A percentile compares a stretch with the other conserved stretches of the same genome.
phyloP scores from a whole-genome alignment of 176 grass and related monocot genomes.

The Areca catechu region DNA sequence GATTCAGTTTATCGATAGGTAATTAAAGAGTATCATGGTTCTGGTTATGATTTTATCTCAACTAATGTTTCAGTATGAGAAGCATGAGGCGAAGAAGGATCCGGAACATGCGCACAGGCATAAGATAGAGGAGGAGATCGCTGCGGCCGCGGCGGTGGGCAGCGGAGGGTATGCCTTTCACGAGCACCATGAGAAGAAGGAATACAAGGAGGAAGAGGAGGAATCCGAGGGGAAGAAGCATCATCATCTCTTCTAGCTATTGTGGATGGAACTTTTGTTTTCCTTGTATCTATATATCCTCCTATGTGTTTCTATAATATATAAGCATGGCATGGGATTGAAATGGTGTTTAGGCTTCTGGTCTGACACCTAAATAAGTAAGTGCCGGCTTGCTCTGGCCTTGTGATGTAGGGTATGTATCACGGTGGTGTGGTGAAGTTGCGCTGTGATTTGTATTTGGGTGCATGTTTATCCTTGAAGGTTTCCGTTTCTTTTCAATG shows the following conservation, averaged over 20 bases:
- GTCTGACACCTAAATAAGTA: conserved; percentile 2
- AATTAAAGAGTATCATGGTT: too few relatives aligned
- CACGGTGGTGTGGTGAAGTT: not conserved
- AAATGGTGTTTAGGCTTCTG: not conserved
- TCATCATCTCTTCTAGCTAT: conserved; percentile 71
- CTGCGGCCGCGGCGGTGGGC: conserved; percentile 47
- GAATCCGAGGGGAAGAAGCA: conserved; percentile 77
- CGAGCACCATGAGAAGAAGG: conserved; percentile 93
- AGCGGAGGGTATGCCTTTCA: conserved; percentile 68
- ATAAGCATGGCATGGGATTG: not conserved
- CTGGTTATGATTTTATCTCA: too few relatives aligned
- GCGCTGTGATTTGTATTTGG: not conserved
- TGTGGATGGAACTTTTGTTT: conserved; percentile 11
- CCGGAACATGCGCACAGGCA: conserved; percentile 64
- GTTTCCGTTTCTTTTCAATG: not conserved
- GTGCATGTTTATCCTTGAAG: not conserved
- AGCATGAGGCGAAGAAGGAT: conserved; percentile 87
- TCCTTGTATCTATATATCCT: not conserved
- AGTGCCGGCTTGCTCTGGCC: not conserved
- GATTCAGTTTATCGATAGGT: too few relatives aligned
- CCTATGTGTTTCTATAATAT: not conserved
- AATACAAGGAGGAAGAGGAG: too few relatives aligned
- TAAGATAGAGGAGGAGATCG: conserved; percentile 81
- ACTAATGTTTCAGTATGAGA: conserved; percentile 52
- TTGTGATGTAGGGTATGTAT: not conserved